Evolutionary conservation across 768 basidiomycete species (phyloP).

Genomic region (Coprinopsis sp.): DNA sequence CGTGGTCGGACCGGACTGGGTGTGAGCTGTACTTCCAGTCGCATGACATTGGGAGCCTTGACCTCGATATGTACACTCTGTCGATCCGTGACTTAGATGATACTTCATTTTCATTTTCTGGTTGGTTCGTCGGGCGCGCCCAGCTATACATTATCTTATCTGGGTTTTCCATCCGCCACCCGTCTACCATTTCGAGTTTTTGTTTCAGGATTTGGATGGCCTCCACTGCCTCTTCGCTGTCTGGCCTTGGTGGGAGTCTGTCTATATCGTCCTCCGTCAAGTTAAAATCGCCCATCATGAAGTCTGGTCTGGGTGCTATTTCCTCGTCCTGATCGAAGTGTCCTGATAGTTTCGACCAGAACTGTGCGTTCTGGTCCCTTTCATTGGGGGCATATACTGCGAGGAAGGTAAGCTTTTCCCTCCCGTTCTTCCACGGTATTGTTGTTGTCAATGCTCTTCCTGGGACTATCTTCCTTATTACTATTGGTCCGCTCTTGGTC

Average conservation of each 20-base stretch:
- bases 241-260: neutral
- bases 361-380: neutral
- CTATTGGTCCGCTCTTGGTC: no score
- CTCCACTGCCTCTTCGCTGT: neutral
- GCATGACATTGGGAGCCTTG: neutral
- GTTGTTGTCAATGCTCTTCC: no score
- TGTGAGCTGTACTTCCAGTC: neutral
- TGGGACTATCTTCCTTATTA: no score
- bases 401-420: no score
- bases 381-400: constrained; percentile 1
- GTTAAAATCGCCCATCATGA: neutral
- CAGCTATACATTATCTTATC: neutral
- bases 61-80: neutral
- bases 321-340: no score
- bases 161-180: neutral
- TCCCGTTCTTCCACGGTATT: no score
- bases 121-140: neutral
- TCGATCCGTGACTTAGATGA: neutral
- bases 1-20: neutral
- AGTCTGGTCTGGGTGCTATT: neutral
- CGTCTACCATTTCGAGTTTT: neutral
- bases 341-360: neutral
- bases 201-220: neutral
- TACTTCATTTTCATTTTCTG: no score
- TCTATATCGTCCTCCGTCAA: neutral